These are phyloP conservation scores for Calamus simplicifolius DNA, from an alignment of 176 grass and related monocot species.

Conservation along the genomic window DNA sequence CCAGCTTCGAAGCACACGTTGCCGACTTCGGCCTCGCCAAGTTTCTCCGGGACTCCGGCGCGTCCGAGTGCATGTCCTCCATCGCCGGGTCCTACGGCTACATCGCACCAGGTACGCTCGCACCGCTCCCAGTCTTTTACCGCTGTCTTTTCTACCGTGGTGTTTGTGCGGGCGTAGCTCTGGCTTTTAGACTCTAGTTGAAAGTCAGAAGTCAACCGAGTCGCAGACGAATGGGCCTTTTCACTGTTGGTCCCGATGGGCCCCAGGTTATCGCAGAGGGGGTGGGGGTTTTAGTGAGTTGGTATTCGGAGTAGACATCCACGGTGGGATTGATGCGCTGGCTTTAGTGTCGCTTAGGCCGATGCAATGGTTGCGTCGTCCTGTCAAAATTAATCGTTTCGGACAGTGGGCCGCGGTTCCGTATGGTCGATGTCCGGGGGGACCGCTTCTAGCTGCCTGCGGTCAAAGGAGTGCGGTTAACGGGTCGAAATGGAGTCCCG, in stretches of 20 bases:
- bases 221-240: slow-evolving; percentile 2
- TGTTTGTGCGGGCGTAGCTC: neutral
- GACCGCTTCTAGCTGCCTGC: no score
- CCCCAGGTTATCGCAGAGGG: neutral
- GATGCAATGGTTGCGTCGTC: neutral
- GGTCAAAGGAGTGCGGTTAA: no score
- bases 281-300: neutral
- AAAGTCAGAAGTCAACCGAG: slow-evolving; percentile 14
- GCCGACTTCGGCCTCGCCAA: slow-evolving; percentile 95
- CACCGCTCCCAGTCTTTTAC: neutral
- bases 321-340: neutral
- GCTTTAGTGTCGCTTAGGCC: no score
- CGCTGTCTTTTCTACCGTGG: neutral
- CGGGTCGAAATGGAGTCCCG: no score
- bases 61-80: slow-evolving; percentile 78
- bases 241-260: neutral
- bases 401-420: no score
- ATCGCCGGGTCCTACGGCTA: slow-evolving; percentile 92
- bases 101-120: slow-evolving; percentile 70
- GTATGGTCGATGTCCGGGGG: no score
- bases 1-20: slow-evolving; percentile 74
- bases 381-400: no score
- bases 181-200: neutral
- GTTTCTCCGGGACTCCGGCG: slow-evolving; percentile 37
- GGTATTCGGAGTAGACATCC: neutral